Conservation (phyloP, 768 basidiomycete genomes). For the Auriscalpium vulgare region DNA sequence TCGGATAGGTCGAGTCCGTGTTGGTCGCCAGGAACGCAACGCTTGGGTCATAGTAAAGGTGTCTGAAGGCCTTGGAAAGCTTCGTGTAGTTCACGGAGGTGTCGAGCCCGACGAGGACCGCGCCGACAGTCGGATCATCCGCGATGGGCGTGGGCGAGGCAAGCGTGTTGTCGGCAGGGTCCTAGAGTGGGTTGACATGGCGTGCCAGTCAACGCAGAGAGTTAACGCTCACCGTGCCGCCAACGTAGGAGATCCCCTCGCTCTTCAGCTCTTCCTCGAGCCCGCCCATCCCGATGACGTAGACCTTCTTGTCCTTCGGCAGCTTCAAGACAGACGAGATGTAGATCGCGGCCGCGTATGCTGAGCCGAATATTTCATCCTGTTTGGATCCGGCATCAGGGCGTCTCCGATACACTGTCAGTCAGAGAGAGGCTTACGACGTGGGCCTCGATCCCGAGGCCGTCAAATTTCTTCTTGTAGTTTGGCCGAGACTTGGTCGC, state of each 20-base stretch:
- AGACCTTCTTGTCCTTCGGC: slow-evolving; percentile 88
- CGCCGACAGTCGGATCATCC: slow-evolving; percentile 74
- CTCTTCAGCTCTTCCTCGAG: slow-evolving; percentile 89
- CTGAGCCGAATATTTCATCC: slow-evolving; percentile 97
- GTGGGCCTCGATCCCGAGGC: slow-evolving; percentile 75
- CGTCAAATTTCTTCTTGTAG: slow-evolving; percentile 90
- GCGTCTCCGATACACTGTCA: background rate
- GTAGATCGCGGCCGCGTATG: slow-evolving; percentile 79
- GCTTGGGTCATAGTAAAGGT: slow-evolving; percentile 70
- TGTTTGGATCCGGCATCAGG: slow-evolving; percentile 23
- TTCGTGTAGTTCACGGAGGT: slow-evolving; percentile 88
- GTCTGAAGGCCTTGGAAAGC: slow-evolving; percentile 85
- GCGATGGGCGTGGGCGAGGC: slow-evolving; percentile 63
- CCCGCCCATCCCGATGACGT: slow-evolving; percentile 88
- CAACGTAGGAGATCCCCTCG: slow-evolving; percentile 73
- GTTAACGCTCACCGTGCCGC: slow-evolving; percentile 66
- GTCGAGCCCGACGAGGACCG: slow-evolving; percentile 93
- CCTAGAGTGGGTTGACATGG: slow-evolving; percentile 36
- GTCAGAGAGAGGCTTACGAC: slow-evolving; percentile 49
- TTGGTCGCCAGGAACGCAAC: slow-evolving; percentile 89
- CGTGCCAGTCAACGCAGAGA: slow-evolving; percentile 2
- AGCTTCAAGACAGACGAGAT: slow-evolving; percentile 84
- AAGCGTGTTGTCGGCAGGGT: slow-evolving; percentile 76
- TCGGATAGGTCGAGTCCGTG: slow-evolving; percentile 87
- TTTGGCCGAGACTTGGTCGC: slow-evolving; percentile 84